Conservation (phyloP, 345 rosid species). For the Gossypium turneri region DNA sequence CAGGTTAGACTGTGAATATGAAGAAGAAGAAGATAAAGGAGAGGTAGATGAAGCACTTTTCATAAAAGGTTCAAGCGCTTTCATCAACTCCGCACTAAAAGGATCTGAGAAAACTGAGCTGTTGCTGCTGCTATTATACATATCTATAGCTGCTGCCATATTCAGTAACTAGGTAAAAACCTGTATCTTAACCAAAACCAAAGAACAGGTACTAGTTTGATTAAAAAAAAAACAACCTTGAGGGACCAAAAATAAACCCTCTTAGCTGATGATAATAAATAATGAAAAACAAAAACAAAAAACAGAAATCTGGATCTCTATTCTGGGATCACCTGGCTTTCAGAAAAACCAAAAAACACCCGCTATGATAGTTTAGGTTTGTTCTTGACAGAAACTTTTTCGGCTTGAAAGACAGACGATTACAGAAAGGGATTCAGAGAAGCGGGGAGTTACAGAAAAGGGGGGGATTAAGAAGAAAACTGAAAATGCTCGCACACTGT, state of each 20-base stretch:
- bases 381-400: neutral
- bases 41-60: conserved; percentile 37
- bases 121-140: conserved; percentile 31
- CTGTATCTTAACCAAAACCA: conserved; percentile 28
- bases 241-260: conserved; percentile 52
- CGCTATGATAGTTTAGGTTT: neutral
- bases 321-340: conserved; percentile 46
- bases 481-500: conserved; percentile 13
- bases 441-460: conserved; percentile 20
- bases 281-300: neutral
- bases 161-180: neutral
- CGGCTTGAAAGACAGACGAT: conserved; percentile 34
- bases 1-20: conserved; percentile 15
- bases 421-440: conserved; percentile 42
- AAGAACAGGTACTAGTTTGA: conserved; percentile 19
- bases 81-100: conserved; percentile 52
- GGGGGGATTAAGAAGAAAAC: neutral
- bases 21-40: conserved; percentile 1
- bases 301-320: conserved; percentile 34
- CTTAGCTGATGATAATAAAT: conserved; percentile 21
- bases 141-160: conserved; percentile 54
- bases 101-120: conserved; percentile 43
- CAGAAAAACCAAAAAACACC: conserved; percentile 8
- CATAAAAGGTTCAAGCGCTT: conserved; percentile 55
- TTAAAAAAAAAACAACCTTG: conserved; percentile 21